Percentiles rank a stretch among this genome's conserved stretches.
phyloP scores from a whole-genome alignment of 768 basidiomycete species.

The Tulasnella sp. region DNA sequence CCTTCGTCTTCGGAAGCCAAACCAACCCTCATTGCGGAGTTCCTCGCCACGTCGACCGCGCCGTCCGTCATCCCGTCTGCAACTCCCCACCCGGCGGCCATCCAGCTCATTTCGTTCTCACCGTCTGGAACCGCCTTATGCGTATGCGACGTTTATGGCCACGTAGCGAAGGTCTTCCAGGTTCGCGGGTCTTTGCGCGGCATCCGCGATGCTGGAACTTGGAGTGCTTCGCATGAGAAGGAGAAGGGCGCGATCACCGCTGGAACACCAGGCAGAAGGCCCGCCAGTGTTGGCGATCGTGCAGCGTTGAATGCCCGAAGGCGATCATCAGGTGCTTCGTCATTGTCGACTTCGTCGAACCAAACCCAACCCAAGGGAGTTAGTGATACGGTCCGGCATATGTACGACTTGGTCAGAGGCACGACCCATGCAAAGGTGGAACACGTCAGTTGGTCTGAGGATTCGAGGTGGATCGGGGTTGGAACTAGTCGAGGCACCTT shows the following conservation, averaged over 20 bases:
- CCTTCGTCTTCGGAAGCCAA: background rate
- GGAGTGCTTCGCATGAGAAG: background rate
- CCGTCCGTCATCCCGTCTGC: background rate
- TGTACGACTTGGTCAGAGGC: constrained; percentile 70
- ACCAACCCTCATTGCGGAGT: constrained; percentile 25
- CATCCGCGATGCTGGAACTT: background rate
- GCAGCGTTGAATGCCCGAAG: constrained; percentile 12
- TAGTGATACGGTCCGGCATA: constrained; percentile 40
- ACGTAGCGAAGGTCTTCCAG: constrained; percentile 26
- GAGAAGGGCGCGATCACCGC: background rate
- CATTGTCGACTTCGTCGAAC: background rate
- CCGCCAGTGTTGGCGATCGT: background rate
- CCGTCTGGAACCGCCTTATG: constrained; percentile 26
- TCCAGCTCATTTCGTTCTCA: constrained; percentile 21
- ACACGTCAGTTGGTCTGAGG: constrained; percentile 48
- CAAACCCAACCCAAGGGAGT: background rate
- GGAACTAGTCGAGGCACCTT: constrained; percentile 46
- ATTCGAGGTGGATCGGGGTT: constrained; percentile 66
- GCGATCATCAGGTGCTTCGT: constrained; percentile 21
- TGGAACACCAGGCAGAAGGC: background rate
- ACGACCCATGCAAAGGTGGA: constrained; percentile 63
- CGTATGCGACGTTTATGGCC: constrained; percentile 22
- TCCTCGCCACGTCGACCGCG: constrained; percentile 22
- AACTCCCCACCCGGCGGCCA: background rate
- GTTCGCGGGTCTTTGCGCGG: constrained; percentile 7